Base-by-base conservation (phyloP, 805 yeast genomes). In the Hanseniaspora jakobsenii region DNA sequence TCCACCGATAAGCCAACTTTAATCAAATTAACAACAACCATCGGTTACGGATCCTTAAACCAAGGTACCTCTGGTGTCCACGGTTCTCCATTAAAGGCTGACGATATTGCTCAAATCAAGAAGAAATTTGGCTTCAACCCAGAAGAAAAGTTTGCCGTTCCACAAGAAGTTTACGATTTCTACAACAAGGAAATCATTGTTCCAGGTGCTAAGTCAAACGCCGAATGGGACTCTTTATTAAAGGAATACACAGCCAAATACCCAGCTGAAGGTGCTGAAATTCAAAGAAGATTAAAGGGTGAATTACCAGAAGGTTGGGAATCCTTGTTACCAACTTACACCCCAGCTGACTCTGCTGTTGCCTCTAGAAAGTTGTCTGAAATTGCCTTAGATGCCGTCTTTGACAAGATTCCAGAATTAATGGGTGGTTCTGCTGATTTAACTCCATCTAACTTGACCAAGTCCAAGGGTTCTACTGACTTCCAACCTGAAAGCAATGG, bases 381-480 rank as follows among this genome's bases (percentile, higher is more conserved):
- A 72, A 71, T 70, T 54, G 84, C 79, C 32, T 68, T 89, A 57
- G 69, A 72, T 54, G 65, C 69, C 52, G 65, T 89, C 55, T 70
- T 72, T 56, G 72, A 71, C 22, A 73, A 55, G 36, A 53, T 89
- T 44, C 97, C 97, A 46, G 95, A 86, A 72, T 69, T 89, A 52
- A 68, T 89, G 60, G 96, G 96, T 69, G 98, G 98, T 60, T 87
- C 97, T 53, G 98, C 98, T 48, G 98, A 89, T 69, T 76, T 89
- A 69, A 89, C 97, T 48, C 93, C 94, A 54, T 89, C 97, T 47
- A 91, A 89, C 76, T 74, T 85, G 70, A 87, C 97, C 60, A 78
- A 91, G 73, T 76, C 89, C 72, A 63, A 73, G 57, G 78, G 69
- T 51, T 84, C 93, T 50, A 75, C 74, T 53, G 95, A 87, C 66